Base-by-base conservation (phyloP, 192 early-diverging fungal species). In the Coemansia sp. region DNA sequence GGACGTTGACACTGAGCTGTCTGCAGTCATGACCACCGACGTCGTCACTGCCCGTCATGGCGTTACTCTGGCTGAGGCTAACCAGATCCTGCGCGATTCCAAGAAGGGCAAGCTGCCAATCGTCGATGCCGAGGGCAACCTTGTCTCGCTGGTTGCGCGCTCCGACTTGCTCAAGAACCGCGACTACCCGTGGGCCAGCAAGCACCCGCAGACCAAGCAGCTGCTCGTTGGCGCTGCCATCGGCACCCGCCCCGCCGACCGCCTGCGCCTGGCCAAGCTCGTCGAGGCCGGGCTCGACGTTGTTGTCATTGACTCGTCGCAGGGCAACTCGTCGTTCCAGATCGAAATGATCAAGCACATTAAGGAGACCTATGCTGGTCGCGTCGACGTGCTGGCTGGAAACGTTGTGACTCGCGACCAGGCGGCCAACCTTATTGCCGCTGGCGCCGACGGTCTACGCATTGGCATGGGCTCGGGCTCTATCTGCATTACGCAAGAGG, bases 401-500 rank as follows among this genome's bases (percentile, higher is more conserved):
- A 99, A 99, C 84, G 95, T 99, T 32, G 97, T 99, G 31, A 97
- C 95, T 34, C 89, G 91, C 75, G 93, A 97, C 80, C 95, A 99
- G 84, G 95, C 95, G 37, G 89, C 93, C 61, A 86, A 85, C 67
- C 81, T 99, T 42, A 97, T 97, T 77, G 90, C 81, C 4, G 97
- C 95, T 36, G 97, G 97, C 62, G 97, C 95, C 53, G 97, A 99
- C 73, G 97, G 90, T 58, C 84, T 99, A 66, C 90, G 94, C 67
- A 89, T 99, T 50, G 97, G 97, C 46, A 99, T 99, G 97, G 97
- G 97, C 29, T 92, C 90, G 66, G 97, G 97, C 17, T 94, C 91
- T 23, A 98, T 98, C 72, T 98, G 96, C 87, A 98, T 98, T 67
- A 98, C 96, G 37, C 96, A 98, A 78, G 96, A 97, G 84, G 95